Evolutionary conservation across 2,329 filamentous ascomycete genomes (phyloP).

Genomic region (Scedosporium apiospermum): DNA sequence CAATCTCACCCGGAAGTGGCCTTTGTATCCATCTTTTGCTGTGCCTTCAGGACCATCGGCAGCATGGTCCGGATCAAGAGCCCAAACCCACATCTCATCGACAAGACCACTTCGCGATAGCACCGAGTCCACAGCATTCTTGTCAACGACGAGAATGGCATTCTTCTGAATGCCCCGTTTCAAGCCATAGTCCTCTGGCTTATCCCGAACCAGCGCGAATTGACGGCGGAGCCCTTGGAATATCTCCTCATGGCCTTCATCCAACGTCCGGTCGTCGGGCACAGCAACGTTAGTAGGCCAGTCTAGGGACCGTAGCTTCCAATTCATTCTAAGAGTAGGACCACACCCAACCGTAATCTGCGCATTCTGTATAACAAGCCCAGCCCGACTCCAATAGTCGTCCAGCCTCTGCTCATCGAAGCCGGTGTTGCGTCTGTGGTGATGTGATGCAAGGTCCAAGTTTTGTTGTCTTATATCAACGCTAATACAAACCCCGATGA

Average conservation of each 20-base stretch:
- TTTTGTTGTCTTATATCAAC: too few species aligned
- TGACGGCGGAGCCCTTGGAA: background rate
- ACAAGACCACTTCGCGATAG: background rate
- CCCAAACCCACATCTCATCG: background rate
- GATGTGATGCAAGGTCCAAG: too few species aligned
- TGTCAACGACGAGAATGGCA: background rate
- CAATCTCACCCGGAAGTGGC: background rate
- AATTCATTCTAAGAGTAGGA: background rate
- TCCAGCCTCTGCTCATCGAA: background rate
- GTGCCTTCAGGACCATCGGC: background rate
- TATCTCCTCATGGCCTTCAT: background rate
- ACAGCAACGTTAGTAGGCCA: background rate
- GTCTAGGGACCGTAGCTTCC: background rate
- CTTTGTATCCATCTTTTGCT: background rate
- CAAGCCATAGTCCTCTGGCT: background rate
- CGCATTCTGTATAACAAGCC: background rate
- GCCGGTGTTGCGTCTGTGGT: background rate
- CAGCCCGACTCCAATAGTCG: background rate
- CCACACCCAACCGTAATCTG: background rate
- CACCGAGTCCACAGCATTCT: background rate
- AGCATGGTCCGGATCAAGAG: background rate
- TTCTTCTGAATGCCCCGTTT: background rate
- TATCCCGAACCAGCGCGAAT: background rate
- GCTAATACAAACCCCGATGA: too few species aligned
- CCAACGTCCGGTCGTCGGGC: background rate